Evolutionary conservation across 257 asterid species (phyloP).

Genomic region (Orobanche coerulescens): DNA sequence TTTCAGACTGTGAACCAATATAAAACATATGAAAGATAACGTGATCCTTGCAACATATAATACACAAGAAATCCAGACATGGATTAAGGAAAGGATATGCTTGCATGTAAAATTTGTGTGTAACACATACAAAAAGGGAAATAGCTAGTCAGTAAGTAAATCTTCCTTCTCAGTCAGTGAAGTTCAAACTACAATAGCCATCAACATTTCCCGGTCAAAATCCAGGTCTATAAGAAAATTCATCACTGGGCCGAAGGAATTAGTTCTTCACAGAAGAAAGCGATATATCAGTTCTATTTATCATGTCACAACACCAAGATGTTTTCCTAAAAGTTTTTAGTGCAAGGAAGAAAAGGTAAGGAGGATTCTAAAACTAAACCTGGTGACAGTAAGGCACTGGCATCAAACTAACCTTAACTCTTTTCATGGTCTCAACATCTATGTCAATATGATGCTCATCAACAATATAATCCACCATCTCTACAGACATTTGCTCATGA

Average conservation of each 20-base stretch:
- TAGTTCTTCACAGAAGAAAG: neutral
- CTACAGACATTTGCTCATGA: constrained; percentile 82
- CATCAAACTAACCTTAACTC: constrained; percentile 61
- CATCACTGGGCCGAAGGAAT: neutral
- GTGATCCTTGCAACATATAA: no score
- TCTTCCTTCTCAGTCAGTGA: neutral
- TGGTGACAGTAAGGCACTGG: constrained; percentile 14
- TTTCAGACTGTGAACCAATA: neutral
- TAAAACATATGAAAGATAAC: no score
- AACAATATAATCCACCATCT: constrained; percentile 73
- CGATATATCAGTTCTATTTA: neutral
- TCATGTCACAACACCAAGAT: neutral
- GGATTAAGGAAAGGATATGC: neutral
- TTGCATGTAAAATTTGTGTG: neutral
- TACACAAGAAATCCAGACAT: no score
- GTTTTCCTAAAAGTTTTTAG: neutral
- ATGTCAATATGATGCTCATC: constrained; percentile 76
- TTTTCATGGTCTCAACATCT: constrained; percentile 41
- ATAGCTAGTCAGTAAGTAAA: neutral
- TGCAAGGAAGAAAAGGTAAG: neutral
- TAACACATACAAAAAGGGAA: neutral
- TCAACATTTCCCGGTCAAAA: neutral
- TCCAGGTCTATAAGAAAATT: neutral
- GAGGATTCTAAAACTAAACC: constrained; percentile 12
- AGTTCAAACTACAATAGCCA: neutral